phyloP scores from a whole-genome alignment of 148 eudicot genomes.

The Camellia lanceoleosa region DNA sequence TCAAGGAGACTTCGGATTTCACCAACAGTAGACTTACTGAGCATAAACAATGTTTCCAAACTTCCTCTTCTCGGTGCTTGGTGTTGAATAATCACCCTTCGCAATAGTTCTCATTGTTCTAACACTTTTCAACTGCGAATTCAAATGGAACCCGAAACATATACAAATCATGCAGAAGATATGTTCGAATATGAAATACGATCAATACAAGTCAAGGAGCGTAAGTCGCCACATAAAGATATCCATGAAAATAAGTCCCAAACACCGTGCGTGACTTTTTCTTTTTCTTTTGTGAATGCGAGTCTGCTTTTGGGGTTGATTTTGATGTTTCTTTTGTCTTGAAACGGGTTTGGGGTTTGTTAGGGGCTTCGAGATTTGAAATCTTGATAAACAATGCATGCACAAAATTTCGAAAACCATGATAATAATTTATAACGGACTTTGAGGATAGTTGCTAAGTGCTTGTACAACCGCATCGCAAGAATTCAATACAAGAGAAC shows the following conservation, averaged over 20 bases:
- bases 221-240: too few relatives aligned
- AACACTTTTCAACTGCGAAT: constrained; percentile 51
- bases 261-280: neutral
- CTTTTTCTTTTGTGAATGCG: too few relatives aligned
- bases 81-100: constrained; percentile 60
- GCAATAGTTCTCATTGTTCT: constrained; percentile 67
- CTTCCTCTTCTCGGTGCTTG: constrained; percentile 63
- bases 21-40: constrained; percentile 59
- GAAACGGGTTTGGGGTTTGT: neutral
- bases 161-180: constrained; percentile 3
- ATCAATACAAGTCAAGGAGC: neutral
- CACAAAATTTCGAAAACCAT: neutral
- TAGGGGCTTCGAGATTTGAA: neutral
- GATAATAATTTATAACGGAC: neutral
- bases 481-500: neutral
- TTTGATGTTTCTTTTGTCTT: too few relatives aligned
- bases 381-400: neutral
- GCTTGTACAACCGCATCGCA: neutral
- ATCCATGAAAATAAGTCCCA: neutral
- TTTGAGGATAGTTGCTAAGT: neutral
- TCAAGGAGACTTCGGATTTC: constrained; percentile 49
- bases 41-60: constrained; percentile 76
- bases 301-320: too few relatives aligned
- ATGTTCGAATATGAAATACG: neutral
- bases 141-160: constrained; percentile 86